Conservation (phyloP, 768 basidiomycete species). For the Coprinopsis marcescibilis region DNA sequence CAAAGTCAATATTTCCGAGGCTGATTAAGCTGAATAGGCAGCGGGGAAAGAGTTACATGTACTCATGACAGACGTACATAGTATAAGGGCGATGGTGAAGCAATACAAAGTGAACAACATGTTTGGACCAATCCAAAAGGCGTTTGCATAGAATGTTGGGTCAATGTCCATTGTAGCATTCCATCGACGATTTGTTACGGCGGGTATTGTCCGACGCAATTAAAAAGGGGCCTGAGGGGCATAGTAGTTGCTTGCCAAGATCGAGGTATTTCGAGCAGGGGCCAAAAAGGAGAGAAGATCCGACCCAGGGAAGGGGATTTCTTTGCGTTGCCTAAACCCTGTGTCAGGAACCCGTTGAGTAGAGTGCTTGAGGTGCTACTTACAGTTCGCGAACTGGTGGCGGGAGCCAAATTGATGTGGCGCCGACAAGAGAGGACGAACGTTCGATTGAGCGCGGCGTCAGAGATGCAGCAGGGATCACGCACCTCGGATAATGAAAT, state of each 20-base stretch:
- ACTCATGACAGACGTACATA: too few relatives aligned
- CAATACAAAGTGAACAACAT: too few relatives aligned
- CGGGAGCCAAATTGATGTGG: background rate
- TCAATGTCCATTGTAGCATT: too few relatives aligned
- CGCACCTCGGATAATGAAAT: constrained; percentile 83
- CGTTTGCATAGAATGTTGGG: too few relatives aligned
- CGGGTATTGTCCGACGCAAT: too few relatives aligned
- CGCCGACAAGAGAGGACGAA: constrained; percentile 7
- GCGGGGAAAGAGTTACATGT: background rate
- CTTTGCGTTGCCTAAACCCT: constrained; percentile 18
- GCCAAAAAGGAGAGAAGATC: constrained; percentile 17
- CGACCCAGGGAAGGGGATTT: constrained; percentile 26
- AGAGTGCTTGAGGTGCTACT: constrained; percentile 9
- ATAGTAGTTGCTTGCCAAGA: background rate
- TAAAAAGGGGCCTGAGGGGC: background rate
- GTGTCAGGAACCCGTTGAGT: background rate
- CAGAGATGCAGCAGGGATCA: background rate
- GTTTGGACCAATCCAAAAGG: too few relatives aligned
- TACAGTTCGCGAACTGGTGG: constrained; percentile 61
- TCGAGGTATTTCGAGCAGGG: constrained; percentile 1
- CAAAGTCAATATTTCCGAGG: background rate
- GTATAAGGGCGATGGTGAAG: too few relatives aligned
- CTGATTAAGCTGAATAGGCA: background rate
- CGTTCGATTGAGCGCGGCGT: background rate
- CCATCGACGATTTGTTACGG: too few relatives aligned